phyloP scores from a whole-genome alignment of 306 rosid species.

The Fragaria ananassa region DNA sequence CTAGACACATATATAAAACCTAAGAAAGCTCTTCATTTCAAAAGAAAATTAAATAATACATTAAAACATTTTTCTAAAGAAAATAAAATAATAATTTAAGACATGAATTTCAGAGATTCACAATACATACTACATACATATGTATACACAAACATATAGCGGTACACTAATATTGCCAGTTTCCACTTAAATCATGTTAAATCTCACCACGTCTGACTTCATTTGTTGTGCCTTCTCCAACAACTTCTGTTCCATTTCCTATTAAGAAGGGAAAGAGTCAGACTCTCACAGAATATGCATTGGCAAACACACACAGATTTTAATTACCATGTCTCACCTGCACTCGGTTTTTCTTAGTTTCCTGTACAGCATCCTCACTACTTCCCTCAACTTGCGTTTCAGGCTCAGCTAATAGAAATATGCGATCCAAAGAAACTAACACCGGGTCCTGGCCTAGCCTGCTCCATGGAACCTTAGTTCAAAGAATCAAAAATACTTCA shows the following conservation, averaged over 20 bases:
- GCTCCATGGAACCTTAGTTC: slow-evolving; percentile 92
- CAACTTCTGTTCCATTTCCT: slow-evolving; percentile 90
- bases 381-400: slow-evolving; percentile 82
- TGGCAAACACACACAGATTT: slow-evolving; percentile 10
- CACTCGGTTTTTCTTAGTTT: slow-evolving; percentile 79
- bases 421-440: slow-evolving; percentile 80
- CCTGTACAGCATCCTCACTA: slow-evolving; percentile 84
- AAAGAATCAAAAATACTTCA: slow-evolving; percentile 24
- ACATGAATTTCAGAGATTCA: not conserved
- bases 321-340: slow-evolving; percentile 43
- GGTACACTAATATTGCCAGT: not conserved
- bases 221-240: slow-evolving; percentile 72
- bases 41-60: not conserved
- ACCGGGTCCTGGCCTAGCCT: slow-evolving; percentile 99
- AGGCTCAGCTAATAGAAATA: slow-evolving; percentile 95
- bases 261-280: slow-evolving; percentile 35
- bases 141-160: not conserved
- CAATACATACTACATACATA: not conserved
- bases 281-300: slow-evolving; percentile 15
- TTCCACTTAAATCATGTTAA: slow-evolving; percentile 10
- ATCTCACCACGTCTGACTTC: slow-evolving; percentile 77
- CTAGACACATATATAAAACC: not conserved
- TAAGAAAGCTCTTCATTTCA: not conserved
- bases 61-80: no score
- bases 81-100: not conserved